phyloP scores from a whole-genome alignment of 2,329 filamentous ascomycete genomes.

The Aureobasidium subglaciale region DNA sequence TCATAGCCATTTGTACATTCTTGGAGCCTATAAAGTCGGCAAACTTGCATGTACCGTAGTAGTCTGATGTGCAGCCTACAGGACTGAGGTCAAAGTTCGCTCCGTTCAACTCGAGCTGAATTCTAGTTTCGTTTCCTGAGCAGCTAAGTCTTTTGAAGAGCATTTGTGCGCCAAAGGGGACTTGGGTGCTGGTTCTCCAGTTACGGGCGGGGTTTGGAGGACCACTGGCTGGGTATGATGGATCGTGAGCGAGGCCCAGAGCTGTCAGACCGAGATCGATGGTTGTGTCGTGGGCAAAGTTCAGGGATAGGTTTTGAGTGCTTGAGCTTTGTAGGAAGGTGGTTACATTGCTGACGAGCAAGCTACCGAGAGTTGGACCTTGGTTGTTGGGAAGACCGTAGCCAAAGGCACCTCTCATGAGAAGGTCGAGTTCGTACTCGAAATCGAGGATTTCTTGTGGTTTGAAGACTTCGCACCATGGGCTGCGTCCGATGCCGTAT shows the following conservation, averaged over 20 bases:
- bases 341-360: slow-evolving; percentile 15
- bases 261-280: slow-evolving; percentile 17
- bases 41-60: slow-evolving; percentile 12
- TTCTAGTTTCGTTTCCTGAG: slow-evolving; percentile 12
- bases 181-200: slow-evolving; percentile 15
- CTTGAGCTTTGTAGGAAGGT: slow-evolving; percentile 5
- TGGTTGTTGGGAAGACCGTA: slow-evolving; percentile 14
- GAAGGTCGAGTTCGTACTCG: slow-evolving; percentile 16
- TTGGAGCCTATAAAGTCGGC: neutral
- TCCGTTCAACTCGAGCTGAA: slow-evolving; percentile 12
- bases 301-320: slow-evolving; percentile 12
- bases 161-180: slow-evolving; percentile 17
- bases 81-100: slow-evolving; percentile 16
- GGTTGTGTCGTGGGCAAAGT: slow-evolving; percentile 17
- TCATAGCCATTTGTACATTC: slow-evolving; percentile 6
- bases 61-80: slow-evolving; percentile 12
- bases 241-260: slow-evolving; percentile 12
- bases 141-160: slow-evolving; percentile 15
- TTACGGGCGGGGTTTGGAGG: slow-evolving; percentile 1
- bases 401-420: slow-evolving; percentile 16
- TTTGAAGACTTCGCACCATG: slow-evolving; percentile 15
- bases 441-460: slow-evolving; percentile 14
- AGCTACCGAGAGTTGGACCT: slow-evolving; percentile 11
- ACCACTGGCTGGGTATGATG: slow-evolving; percentile 6
- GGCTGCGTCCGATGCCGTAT: slow-evolving; percentile 11